Evolutionary conservation across 1,139 yeast genomes (phyloP).

Genomic region (Pichia sp.): DNA sequence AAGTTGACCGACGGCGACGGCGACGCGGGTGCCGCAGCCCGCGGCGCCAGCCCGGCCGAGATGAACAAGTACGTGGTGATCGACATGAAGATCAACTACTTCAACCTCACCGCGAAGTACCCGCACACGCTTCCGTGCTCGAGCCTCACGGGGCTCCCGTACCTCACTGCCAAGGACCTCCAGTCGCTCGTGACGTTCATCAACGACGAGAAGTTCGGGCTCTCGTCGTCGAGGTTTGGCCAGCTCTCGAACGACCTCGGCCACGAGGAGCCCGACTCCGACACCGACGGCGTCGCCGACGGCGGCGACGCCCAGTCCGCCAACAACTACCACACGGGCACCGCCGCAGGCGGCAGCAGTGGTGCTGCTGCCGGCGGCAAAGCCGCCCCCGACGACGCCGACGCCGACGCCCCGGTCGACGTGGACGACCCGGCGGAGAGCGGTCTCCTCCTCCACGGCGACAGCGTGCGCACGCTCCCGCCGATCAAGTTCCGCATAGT

Average conservation of each 20-base stretch:
- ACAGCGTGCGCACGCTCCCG: slow-evolving; percentile 30
- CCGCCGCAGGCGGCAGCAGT: neutral
- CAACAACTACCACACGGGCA: too few species aligned
- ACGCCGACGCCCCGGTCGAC: slow-evolving; percentile 3
- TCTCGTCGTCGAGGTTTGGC: slow-evolving; percentile 20
- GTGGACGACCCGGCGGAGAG: neutral
- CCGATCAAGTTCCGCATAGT: slow-evolving; percentile 56
- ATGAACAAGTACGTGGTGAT: slow-evolving; percentile 54
- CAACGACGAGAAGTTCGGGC: slow-evolving; percentile 40
- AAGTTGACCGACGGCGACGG: slow-evolving; percentile 12
- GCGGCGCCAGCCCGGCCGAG: slow-evolving; percentile 14
- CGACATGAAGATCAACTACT: slow-evolving; percentile 59
- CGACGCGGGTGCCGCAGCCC: neutral
- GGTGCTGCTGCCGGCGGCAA: neutral
- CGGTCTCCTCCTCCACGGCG: neutral
- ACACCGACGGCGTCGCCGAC: neutral
- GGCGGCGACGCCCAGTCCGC: neutral
- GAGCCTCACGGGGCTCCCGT: slow-evolving; percentile 48
- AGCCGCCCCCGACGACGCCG: neutral
- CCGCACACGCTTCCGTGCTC: slow-evolving; percentile 53
- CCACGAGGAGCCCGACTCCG: slow-evolving; percentile 16
- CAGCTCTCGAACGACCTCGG: neutral
- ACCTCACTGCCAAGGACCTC: slow-evolving; percentile 54
- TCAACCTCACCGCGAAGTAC: slow-evolving; percentile 54
- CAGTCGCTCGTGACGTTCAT: slow-evolving; percentile 58